These are phyloP conservation scores for Neolentinus lepideus DNA, from an alignment of 1,284 basidiomycete genomes.

Conservation along the genomic window DNA sequence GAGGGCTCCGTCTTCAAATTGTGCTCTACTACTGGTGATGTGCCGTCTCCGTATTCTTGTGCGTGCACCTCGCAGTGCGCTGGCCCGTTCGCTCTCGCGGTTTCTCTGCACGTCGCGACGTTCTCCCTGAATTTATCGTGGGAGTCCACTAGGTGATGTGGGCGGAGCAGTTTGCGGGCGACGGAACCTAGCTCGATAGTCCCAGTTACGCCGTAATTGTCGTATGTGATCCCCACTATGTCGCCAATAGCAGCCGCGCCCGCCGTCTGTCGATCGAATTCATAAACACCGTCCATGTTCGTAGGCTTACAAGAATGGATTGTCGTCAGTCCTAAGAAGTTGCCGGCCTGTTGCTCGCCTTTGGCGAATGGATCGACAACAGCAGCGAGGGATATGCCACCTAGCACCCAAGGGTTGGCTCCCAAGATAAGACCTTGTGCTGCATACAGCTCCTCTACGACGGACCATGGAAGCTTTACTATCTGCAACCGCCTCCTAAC, in stretches of 20 bases:
- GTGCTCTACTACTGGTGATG: background rate
- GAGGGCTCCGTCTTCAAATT: background rate
- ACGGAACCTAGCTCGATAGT: background rate
- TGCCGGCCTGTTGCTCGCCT: background rate
- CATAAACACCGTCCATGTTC: background rate
- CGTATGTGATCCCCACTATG: background rate
- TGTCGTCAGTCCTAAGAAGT: conserved; percentile 2
- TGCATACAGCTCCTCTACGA: conserved; percentile 3
- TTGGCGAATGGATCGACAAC: background rate
- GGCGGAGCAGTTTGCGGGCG: background rate
- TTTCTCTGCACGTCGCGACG: background rate
- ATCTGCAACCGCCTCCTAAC: background rate
- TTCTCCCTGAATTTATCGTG: conserved; percentile 1
- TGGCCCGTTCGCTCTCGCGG: background rate
- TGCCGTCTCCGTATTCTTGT: background rate
- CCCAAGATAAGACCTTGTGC: conserved; percentile 2
- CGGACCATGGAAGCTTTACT: conserved; percentile 1
- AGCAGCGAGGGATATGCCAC: conserved; percentile 1
- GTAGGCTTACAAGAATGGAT: background rate
- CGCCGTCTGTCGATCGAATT: background rate
- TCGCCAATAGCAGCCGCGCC: background rate
- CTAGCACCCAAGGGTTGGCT: background rate
- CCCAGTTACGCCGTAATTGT: background rate
- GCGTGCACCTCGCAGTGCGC: conserved; percentile 1
- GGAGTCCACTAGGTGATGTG: background rate